Evolutionary conservation across 1,284 basidiomycete species (phyloP), one percentile per base, ranked within the genome.

Genomic region (Mycena citricolor): DNA sequence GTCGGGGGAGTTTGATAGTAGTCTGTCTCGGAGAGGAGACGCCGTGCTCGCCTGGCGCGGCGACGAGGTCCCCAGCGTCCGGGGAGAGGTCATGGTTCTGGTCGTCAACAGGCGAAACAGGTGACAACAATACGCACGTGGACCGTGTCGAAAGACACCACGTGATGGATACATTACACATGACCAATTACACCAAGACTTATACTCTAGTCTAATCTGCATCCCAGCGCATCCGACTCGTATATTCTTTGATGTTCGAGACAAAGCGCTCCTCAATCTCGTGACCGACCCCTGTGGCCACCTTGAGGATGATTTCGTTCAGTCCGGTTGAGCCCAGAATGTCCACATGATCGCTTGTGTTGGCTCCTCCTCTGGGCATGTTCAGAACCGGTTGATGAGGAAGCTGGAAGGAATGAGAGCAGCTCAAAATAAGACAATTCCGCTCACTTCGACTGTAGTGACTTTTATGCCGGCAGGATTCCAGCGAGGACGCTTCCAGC

Each of bases 331-430:
- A 87, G 3, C 97, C 95, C 14, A 99, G 76, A 47, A 99, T 87
- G 66, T 99, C 95, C 25, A 99, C 86, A 58, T 98, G 94, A 61
- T 94, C 91, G 36, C 84, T 83, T 0, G 93, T 94, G 51, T 87
- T 87, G 7, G 92, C 86, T 0, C 95, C 97, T 28, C 95, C 95
- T 29, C 95, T 79, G 4, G 77, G 95, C 62, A 79, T 91, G 45
- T 69, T 78, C 10, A 74, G 65, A 38, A 87, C 74, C 1, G 95
- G 95, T 16, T 77, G 76, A 70, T 99, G 95, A 32, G 86, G 83
- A 49, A 97, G 79, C 90, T 92, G 26, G 17, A 37, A 17, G 32
- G 30, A 51, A 33, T 33, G 35, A 34, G 10, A 40, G 44, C 25
- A 35, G 39, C 20, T 26, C 17, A 19, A 47, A 42, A 49, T 37